phyloP scores from a whole-genome alignment of 306 rosid genomes.

The Prunus davidiana region DNA sequence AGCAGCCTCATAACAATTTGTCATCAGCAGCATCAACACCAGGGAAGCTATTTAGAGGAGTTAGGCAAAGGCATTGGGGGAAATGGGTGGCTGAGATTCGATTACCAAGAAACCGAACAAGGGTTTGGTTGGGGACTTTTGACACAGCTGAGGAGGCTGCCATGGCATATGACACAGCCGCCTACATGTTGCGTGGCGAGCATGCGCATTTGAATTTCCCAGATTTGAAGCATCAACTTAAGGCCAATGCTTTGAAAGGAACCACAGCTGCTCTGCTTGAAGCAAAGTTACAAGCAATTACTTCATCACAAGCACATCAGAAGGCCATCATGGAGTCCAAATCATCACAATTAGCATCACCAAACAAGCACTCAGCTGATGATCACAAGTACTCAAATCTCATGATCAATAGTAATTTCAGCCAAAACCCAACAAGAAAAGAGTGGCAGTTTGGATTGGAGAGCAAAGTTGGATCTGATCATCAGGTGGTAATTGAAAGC shows the following conservation, averaged over 20 bases:
- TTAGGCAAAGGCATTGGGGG: conserved; percentile 97
- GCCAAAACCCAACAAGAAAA: conserved; percentile 33
- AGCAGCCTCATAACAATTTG: background rate
- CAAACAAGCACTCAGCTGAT: background rate
- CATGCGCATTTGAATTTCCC: conserved; percentile 84
- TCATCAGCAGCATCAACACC: conserved; percentile 18
- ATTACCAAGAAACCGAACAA: conserved; percentile 77
- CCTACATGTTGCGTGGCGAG: conserved; percentile 81
- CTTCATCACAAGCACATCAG: conserved; percentile 34
- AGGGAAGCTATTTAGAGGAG: conserved; percentile 73
- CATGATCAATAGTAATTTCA: conserved; percentile 12
- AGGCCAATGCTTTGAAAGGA: conserved; percentile 61
- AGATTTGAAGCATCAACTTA: conserved; percentile 59
- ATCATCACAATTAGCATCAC: background rate
- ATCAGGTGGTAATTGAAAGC: conserved; percentile 32
- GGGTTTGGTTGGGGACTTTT: conserved; percentile 94
- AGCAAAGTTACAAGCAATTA: conserved; percentile 69
- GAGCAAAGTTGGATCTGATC: conserved; percentile 29
- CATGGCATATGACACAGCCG: conserved; percentile 89
- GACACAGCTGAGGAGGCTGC: conserved; percentile 93
- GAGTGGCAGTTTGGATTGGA: conserved; percentile 33
- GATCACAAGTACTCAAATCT: conserved; percentile 9
- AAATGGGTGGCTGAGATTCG: conserved; percentile 98
- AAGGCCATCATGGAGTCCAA: background rate
- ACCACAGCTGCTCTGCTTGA: conserved; percentile 74